Base-by-base conservation (phyloP, 1,139 yeast genomes). In the Magnusiomyces clavatus region DNA sequence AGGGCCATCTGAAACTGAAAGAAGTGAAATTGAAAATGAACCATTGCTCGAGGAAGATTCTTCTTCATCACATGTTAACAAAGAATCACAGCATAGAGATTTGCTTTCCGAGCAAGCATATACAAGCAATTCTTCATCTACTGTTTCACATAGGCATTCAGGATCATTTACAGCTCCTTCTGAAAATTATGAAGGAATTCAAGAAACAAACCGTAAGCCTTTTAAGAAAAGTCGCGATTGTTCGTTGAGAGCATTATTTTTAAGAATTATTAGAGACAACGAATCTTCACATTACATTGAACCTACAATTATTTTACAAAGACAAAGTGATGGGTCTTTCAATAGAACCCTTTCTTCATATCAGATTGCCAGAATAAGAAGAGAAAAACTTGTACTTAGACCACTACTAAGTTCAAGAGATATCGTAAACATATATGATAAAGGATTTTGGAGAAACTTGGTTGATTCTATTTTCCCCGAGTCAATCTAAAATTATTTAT, bases 341-440 rank as follows among this genome's bases (percentile, higher is more conserved):
- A 66, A 68, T 52, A 58, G 73, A 4, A 16, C 44, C 6, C 59
- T 65, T 8, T 56, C 65, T 0, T 46, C 55, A 11, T 58, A 50
- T 3, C 73, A 70, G 51, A 39, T 36, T 16, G 55, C 49, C 6
- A 52, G 57, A 12, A 53, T 70, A 41, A 51, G 52, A 6, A 46
- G 49, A 11, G 54, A 57, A 2, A 50, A 50, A 4, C 56, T 63
- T 16, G 48, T 38, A 2, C 54, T 78, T 44, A 56, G 46, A 11
- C 61, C 62, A 45, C 69, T 82, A 1, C 52, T 55, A 6, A 68
- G 71, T 13, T 73, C 80, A 56, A 71, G 69, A 1, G 82, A 80
- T 19, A 61, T 87, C 51, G 71, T 66, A 41, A 87, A 87, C 60
- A 71, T 83, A 6, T 86, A 87, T 64, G 95, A 87, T 61, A 59